phyloP scores from a whole-genome alignment of 2,329 filamentous ascomycete species.

The Diaporthe citriasiana region DNA sequence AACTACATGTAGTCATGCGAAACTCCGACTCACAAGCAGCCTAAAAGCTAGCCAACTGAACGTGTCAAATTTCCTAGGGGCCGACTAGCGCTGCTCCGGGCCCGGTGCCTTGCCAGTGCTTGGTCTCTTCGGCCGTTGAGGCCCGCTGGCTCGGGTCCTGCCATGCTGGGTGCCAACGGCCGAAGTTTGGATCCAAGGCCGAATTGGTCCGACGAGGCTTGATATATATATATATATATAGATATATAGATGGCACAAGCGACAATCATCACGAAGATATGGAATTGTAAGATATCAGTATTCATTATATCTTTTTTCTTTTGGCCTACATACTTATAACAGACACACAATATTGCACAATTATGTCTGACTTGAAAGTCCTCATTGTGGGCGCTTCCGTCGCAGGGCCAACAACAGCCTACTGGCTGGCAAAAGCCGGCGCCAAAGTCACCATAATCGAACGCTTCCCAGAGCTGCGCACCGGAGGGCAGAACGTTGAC shows the following conservation, averaged over 20 bases:
- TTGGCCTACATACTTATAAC: neutral
- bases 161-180: neutral
- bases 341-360: neutral
- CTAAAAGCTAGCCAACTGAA: neutral
- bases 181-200: neutral
- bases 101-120: neutral
- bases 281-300: neutral
- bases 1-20: conserved; percentile 9
- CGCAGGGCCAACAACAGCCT: conserved; percentile 46
- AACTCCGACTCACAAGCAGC: neutral
- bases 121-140: conserved; percentile 10
- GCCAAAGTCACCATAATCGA: conserved; percentile 48
- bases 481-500: conserved; percentile 54
- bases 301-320: neutral
- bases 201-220: conserved; percentile 7
- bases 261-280: neutral
- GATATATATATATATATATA: neutral
- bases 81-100: neutral
- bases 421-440: conserved; percentile 49
- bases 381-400: conserved; percentile 51
- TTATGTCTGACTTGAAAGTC: conserved; percentile 49
- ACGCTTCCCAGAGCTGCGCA: conserved; percentile 46
- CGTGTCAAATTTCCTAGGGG: neutral
- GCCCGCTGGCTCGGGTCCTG: conserved; percentile 1
- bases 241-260: neutral